These are phyloP conservation scores for Coffea eugenioides DNA, from an alignment of 257 asterid genomes.

Conservation along the genomic window DNA sequence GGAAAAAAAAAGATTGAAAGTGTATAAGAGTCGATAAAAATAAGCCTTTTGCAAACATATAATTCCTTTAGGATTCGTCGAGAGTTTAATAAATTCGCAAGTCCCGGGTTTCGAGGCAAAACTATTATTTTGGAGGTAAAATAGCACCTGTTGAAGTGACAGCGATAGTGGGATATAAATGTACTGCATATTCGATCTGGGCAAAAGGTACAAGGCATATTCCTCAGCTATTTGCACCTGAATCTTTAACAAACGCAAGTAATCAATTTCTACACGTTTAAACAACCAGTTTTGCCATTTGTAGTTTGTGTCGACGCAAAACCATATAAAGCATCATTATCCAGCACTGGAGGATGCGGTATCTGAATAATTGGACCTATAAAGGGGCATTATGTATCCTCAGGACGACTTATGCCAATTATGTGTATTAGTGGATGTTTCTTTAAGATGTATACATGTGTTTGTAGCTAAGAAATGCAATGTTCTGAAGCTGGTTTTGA, in stretches of 20 bases:
- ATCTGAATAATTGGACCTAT: neutral
- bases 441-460: too few species aligned
- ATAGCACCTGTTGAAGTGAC: too few species aligned
- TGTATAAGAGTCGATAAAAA: too few species aligned
- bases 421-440: neutral
- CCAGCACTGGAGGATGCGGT: neutral
- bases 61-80: too few species aligned
- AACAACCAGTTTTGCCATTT: neutral
- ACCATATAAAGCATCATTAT: neutral
- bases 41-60: too few species aligned
- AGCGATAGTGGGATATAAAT: neutral
- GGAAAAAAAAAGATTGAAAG: too few species aligned
- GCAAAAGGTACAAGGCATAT: slow-evolving; percentile 12
- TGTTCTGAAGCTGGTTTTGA: neutral
- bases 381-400: neutral
- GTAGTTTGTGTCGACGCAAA: too few species aligned
- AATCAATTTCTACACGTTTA: neutral
- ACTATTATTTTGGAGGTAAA: too few species aligned
- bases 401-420: too few species aligned
- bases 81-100: too few species aligned
- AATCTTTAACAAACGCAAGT: neutral
- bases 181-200: neutral
- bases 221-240: neutral
- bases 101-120: too few species aligned
- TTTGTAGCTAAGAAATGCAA: neutral